Base-by-base conservation (phyloP, 2,329 filamentous ascomycete species). In the Epicoccum nigrum region DNA sequence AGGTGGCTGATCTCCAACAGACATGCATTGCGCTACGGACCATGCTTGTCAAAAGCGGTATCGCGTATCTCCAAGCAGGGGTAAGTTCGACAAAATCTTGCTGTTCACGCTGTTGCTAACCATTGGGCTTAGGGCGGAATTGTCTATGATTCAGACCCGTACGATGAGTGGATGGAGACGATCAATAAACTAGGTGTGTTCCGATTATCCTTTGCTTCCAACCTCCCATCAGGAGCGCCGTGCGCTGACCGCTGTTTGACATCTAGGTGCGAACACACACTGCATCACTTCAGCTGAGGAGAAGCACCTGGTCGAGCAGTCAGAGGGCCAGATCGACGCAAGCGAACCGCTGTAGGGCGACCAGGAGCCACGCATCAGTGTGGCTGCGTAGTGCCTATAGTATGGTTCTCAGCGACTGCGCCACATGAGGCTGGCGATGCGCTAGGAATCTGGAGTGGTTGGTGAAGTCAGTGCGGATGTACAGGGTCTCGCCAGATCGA, bases 91-190 rank as follows among this genome's bases (percentile, higher is more conserved):
- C 44, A 46, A 56, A 54, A 57, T 55, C 46, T 54, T 63, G 57
- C 50, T 54, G 51, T 56, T 44, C 42, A 38, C 35, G 45, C 19
- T 28, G 19, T 30, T 43, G 21, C 65, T 68, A 52, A 68, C 54
- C 35, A 60, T 55, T 60, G 56, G 23, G 55, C 48, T 21, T 54
- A 69, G 67, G 68, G 68, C 45, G 69, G 69, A 28, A 72, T 72
- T 45, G 70, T 72, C 2, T 72, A 70, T 56, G 94, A 97, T 74
- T 95, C 90, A 32, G 92, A 96, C 69, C 88, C 83, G 27, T 88
- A 89, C 65, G 90, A 97, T 59, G 94, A 97, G 75, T 97, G 92
- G 81, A 84, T 93, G 75, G 91, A 97, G 83, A 97, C 95, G 59
- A 90, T 94, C 78, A 97, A 99, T 79, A 99, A 99, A 81, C 79